These are phyloP conservation scores for Stenocarpella maydis DNA, from an alignment of 2,329 filamentous ascomycete genomes.

Conservation along the genomic window DNA sequence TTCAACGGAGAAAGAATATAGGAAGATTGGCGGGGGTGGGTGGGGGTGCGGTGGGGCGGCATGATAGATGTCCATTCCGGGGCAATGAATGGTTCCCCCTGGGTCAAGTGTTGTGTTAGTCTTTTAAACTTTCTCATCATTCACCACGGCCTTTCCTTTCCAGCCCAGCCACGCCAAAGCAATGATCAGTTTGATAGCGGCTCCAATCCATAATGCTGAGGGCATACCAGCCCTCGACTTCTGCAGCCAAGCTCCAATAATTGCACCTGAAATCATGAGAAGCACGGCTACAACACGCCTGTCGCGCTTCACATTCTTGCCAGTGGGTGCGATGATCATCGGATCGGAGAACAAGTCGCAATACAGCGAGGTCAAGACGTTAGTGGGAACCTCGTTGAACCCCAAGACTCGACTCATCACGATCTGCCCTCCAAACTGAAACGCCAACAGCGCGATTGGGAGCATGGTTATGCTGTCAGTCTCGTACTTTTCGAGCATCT, in stretches of 20 bases:
- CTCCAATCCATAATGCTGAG: slow-evolving; percentile 55
- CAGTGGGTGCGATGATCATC: slow-evolving; percentile 51
- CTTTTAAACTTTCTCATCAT: slow-evolving; percentile 19
- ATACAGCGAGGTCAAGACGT: slow-evolving; percentile 62
- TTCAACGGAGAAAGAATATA: too few species aligned
- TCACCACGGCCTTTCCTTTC: slow-evolving; percentile 24
- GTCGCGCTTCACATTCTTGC: slow-evolving; percentile 59
- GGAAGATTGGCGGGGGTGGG: too few species aligned
- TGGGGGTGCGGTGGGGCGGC: too few species aligned
- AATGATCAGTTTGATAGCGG: slow-evolving; percentile 52
- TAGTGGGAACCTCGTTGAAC: slow-evolving; percentile 63
- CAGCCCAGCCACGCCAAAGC: slow-evolving; percentile 45
- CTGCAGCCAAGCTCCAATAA: slow-evolving; percentile 57
- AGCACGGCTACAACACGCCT: slow-evolving; percentile 54
- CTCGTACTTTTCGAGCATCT: slow-evolving; percentile 38
- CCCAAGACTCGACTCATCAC: slow-evolving; percentile 59
- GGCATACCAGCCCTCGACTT: slow-evolving; percentile 51
- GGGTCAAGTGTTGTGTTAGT: too few species aligned
- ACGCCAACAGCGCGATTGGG: slow-evolving; percentile 57
- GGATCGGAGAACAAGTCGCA: slow-evolving; percentile 63
- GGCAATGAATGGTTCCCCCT: too few species aligned
- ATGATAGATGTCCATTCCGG: too few species aligned
- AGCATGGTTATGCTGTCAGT: slow-evolving; percentile 48
- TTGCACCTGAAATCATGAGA: slow-evolving; percentile 54
- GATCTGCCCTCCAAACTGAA: slow-evolving; percentile 64